Conservation (phyloP, 2,329 filamentous ascomycete species). For the Torrubiellomyces zombiae region DNA sequence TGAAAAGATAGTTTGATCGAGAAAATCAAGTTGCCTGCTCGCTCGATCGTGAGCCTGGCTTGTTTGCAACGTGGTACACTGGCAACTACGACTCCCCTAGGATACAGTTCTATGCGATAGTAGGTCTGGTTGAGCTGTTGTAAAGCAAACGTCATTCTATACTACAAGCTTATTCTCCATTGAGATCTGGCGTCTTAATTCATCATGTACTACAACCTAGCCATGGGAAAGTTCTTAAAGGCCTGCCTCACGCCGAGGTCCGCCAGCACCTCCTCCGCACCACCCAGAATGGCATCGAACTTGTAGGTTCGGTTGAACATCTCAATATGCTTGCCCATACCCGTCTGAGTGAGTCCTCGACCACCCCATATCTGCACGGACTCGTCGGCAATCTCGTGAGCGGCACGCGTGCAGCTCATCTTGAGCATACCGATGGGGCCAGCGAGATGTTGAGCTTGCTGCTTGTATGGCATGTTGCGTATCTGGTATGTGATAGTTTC, state of each 20-base stretch:
- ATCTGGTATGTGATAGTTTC: conserved; percentile 78
- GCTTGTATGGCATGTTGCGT: conserved; percentile 64
- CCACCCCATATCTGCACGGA: conserved; percentile 78
- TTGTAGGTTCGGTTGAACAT: conserved; percentile 77
- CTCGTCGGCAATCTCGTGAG: conserved; percentile 72
- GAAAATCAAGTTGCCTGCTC: too few relatives aligned
- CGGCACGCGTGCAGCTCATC: conserved; percentile 57
- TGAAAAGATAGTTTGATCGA: too few relatives aligned
- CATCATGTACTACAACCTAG: conserved; percentile 45
- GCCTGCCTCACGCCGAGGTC: conserved; percentile 74
- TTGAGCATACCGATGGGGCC: conserved; percentile 75
- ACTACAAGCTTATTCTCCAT: too few relatives aligned
- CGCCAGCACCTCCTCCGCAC: conserved; percentile 66
- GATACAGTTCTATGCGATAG: too few relatives aligned
- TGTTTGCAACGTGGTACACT: too few relatives aligned
- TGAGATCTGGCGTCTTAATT: too few relatives aligned
- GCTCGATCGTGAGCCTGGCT: too few relatives aligned
- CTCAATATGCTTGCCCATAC: conserved; percentile 71
- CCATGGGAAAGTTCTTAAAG: conserved; percentile 70
- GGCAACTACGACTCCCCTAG: too few relatives aligned
- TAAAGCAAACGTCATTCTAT: too few relatives aligned
- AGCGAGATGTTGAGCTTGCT: conserved; percentile 59
- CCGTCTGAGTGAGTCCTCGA: conserved; percentile 59
- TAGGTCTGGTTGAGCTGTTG: too few relatives aligned
- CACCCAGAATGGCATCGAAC: conserved; percentile 63